A percentile compares a stretch with the other conserved stretches of the same genome.
Evolutionary conservation across 208 protist genomes (phyloP).

Genomic region (Trypanosoma brucei): DNA sequence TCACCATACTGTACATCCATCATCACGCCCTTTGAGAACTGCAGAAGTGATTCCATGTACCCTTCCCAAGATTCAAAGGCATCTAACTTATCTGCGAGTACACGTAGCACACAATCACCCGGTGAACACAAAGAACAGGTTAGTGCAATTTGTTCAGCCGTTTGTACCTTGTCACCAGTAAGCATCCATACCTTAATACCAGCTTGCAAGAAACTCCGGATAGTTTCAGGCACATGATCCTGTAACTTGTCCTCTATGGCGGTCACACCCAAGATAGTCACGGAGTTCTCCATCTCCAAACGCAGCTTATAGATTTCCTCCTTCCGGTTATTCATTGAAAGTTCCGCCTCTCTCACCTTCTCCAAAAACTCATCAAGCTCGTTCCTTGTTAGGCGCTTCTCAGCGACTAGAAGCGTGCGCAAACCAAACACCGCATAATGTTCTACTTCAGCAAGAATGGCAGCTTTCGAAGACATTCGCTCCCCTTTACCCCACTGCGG

Average conservation of each 20-base stretch:
- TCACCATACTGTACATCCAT: not conserved
- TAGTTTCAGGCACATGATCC: slow-evolving; percentile 89
- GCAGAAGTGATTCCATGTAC: slow-evolving; percentile 10
- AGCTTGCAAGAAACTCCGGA: slow-evolving; percentile 65
- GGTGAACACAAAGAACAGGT: slow-evolving; percentile 56
- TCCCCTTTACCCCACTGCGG: not conserved
- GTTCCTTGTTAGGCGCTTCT: slow-evolving; percentile 35
- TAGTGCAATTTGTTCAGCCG: slow-evolving; percentile 95
- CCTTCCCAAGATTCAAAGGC: slow-evolving; percentile 14
- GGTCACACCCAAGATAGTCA: slow-evolving; percentile 90
- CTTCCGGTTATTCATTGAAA: slow-evolving; percentile 34
- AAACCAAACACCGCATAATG: slow-evolving; percentile 63
- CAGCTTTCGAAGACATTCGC: not conserved
- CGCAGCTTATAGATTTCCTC: slow-evolving; percentile 48
- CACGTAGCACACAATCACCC: slow-evolving; percentile 44
- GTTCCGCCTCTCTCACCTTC: slow-evolving; percentile 27
- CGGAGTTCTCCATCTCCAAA: slow-evolving; percentile 68
- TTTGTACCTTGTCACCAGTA: slow-evolving; percentile 98
- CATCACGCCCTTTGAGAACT: not conserved
- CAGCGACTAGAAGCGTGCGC: slow-evolving; percentile 73
- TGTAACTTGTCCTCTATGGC: slow-evolving; percentile 98
- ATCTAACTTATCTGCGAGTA: slow-evolving; percentile 20
- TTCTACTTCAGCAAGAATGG: slow-evolving; percentile 27
- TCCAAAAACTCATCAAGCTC: slow-evolving; percentile 42
- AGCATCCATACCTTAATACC: slow-evolving; percentile 95